Conservation (phyloP, 1,139 yeast genomes). For the Debaryomyces coudertii region DNA sequence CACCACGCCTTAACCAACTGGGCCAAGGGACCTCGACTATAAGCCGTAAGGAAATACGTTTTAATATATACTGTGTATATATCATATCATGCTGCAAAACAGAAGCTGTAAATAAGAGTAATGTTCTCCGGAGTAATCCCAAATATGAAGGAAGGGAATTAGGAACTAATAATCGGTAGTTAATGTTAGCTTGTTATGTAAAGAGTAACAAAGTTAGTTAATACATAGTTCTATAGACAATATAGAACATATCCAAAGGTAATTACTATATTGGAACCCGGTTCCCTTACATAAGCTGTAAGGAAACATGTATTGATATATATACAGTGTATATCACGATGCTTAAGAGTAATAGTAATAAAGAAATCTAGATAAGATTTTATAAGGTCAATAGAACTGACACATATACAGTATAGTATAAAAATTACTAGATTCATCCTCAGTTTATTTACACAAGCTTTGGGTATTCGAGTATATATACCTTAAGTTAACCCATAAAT, state of each 20-base stretch:
- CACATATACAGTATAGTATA: no score
- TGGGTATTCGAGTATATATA: no score
- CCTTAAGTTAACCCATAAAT: no score
- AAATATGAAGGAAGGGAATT: background rate
- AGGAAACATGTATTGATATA: no score
- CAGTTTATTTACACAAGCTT: no score
- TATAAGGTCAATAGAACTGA: no score
- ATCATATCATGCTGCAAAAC: background rate
- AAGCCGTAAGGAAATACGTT: background rate
- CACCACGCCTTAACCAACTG: constrained; percentile 92
- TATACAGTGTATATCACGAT: no score
- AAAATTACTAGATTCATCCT: no score
- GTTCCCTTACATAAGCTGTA: background rate
- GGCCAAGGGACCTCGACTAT: constrained; percentile 69
- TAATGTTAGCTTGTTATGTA: background rate
- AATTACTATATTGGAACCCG: background rate
- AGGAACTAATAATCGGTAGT: background rate
- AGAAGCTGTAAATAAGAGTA: no score
- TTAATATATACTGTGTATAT: background rate
- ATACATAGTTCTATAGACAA: background rate
- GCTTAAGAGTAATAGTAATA: no score
- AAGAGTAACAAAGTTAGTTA: background rate
- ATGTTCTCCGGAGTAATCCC: background rate
- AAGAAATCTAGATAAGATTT: no score
- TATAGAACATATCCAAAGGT: background rate